Base-by-base conservation (phyloP, 768 basidiomycete genomes). In the Thelephora aurantiotincta region DNA sequence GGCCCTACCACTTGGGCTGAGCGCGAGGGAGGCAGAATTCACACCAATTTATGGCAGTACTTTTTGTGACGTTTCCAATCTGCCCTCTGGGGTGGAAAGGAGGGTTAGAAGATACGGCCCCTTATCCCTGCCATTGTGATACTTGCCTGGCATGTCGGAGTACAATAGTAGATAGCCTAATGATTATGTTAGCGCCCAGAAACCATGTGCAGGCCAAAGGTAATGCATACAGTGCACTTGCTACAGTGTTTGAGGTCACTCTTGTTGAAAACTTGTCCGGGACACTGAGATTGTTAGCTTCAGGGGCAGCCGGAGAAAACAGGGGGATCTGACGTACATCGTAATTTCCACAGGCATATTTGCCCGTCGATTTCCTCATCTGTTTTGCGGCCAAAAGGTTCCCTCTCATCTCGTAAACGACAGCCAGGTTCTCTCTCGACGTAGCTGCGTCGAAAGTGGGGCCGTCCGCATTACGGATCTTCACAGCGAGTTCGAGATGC, bases 341-440 rank as follows among this genome's bases (percentile, higher is more conserved):
- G 46, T 57, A 54, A 45, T 65, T 57, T 33, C 51, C 51, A 50
- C 66, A 67, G 13, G 56, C 50, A 11, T 58, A 54, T 43, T 61
- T 56, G 47, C 58, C 47, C 1, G 55, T 58, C 43, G 52, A 51
- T 23, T 50, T 48, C 14, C 66, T 55, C 22, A 60, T 60, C 11
- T 55, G 53, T 36, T 57, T 63, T 1, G 66, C 66, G 22, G 55
- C 56, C 13, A 45, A 16, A 52, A 62, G 36, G 47, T 65, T 50
- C 6, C 63, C 67, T 38, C 54, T 54, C 34, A 58, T 55, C 51
- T 69, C 70, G 30, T 62, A 60, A 13, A 68, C 53, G 43, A 58
- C 53, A 1, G 58, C 68, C 12, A 68, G 55, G 47, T 66, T 68
- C 50, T 70, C 67, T 14, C 65, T 52, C 35, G 65, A 61, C 4